A percentile compares a stretch with the other conserved stretches of the same genome.
phyloP scores from a whole-genome alignment of 306 rosid species.

The Senna tora region DNA sequence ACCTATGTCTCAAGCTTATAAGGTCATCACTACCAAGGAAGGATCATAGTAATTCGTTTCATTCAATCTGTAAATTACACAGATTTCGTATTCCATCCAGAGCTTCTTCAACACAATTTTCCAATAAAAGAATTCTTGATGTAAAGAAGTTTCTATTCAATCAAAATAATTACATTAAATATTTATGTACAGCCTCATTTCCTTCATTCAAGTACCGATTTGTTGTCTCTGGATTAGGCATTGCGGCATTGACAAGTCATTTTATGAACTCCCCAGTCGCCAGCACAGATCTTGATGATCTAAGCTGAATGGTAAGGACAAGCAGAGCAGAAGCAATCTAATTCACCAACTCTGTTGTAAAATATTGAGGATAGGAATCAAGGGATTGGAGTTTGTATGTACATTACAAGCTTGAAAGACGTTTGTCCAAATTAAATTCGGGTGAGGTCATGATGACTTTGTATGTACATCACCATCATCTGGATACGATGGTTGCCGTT shows the following conservation, averaged over 20 bases:
- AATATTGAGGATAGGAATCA: too few species aligned
- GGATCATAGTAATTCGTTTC: constrained; percentile 41
- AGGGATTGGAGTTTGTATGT: too few species aligned
- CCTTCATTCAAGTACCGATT: constrained; percentile 38
- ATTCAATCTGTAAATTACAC: constrained; percentile 56
- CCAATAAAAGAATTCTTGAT: constrained; percentile 46
- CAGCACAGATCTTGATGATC: neutral
- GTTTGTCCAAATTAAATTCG: too few species aligned
- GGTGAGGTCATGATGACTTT: too few species aligned
- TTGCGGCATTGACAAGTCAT: constrained; percentile 9
- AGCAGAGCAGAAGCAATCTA: neutral
- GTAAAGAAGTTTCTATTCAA: constrained; percentile 38
- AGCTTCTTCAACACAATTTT: constrained; percentile 45
- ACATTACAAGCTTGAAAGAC: too few species aligned
- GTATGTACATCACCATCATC: too few species aligned
- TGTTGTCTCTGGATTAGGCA: constrained; percentile 38
- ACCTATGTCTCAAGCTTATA: constrained; percentile 43
- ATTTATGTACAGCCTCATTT: constrained; percentile 41
- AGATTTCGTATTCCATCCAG: constrained; percentile 40
- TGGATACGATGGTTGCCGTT: too few species aligned
- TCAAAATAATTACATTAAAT: constrained; percentile 4
- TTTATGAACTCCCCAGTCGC: neutral
- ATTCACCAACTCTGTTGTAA: too few species aligned
- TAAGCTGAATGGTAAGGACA: neutral
- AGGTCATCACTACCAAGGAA: constrained; percentile 27